Evolutionary conservation across 768 basidiomycete genomes (phyloP).

Genomic region (Tephrocybe sp.): DNA sequence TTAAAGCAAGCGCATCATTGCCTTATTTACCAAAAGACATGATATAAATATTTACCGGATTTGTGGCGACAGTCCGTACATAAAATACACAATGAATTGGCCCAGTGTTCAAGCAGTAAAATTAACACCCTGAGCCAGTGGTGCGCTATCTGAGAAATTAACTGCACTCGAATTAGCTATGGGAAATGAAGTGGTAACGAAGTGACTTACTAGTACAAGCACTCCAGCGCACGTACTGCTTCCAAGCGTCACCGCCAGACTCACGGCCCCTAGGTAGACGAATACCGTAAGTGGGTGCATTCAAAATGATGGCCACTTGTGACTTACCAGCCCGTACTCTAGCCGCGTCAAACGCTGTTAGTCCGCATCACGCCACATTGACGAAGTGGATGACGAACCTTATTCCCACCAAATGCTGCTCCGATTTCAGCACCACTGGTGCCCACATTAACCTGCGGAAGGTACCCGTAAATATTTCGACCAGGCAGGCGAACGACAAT

Average conservation of each 20-base stretch:
- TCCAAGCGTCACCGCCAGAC: conserved; percentile 98
- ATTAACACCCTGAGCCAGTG: conserved; percentile 89
- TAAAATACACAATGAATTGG: conserved; percentile 1
- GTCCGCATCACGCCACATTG: conserved; percentile 17
- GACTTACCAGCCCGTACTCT: conserved; percentile 83
- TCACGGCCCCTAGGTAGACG: conserved; percentile 75
- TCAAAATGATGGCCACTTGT: conserved; percentile 5
- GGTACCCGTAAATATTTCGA: conserved; percentile 7
- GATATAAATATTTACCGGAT: conserved; percentile 7
- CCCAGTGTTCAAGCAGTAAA: conserved; percentile 49
- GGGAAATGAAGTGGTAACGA: not conserved
- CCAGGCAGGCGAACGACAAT: conserved; percentile 8
- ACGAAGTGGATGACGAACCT: conserved; percentile 43
- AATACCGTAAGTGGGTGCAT: conserved; percentile 7
- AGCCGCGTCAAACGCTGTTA: conserved; percentile 18
- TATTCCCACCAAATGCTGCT: conserved; percentile 93
- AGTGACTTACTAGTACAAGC: conserved; percentile 65
- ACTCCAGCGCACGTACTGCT: conserved; percentile 92
- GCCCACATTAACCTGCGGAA: conserved; percentile 52
- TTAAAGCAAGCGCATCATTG: conserved; percentile 2
- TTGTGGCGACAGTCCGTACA: conserved; percentile 11
- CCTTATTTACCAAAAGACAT: conserved; percentile 2
- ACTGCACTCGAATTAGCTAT: conserved; percentile 35
- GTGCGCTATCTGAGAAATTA: conserved; percentile 88
- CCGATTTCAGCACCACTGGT: conserved; percentile 62